Conservation (phyloP, 2,329 filamentous ascomycete species). For the Aspergillus cejpii region DNA sequence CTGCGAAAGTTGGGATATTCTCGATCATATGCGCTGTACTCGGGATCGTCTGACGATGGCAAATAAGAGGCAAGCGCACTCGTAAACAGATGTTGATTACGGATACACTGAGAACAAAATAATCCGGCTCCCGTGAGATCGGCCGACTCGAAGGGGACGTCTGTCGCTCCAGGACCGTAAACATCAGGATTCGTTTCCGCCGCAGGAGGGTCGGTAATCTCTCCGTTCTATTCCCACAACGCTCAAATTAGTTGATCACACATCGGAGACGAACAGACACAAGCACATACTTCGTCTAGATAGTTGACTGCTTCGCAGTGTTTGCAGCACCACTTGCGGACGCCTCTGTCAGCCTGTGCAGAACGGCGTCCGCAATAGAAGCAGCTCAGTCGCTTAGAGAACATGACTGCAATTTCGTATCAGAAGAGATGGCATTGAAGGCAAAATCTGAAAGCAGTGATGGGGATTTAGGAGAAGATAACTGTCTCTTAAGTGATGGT, state of each 20-base stretch:
- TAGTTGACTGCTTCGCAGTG: conserved; percentile 83
- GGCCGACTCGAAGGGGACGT: conserved; percentile 42
- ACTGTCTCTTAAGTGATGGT: conserved; percentile 1
- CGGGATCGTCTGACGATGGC: conserved; percentile 57
- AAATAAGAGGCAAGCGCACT: conserved; percentile 74
- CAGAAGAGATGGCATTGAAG: conserved; percentile 11
- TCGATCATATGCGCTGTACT: conserved; percentile 62
- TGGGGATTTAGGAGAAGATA: background rate
- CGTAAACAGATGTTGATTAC: conserved; percentile 80
- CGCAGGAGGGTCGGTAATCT: conserved; percentile 80
- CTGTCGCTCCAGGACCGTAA: conserved; percentile 30
- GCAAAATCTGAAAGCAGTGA: conserved; percentile 9
- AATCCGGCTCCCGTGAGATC: conserved; percentile 37
- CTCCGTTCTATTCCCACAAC: conserved; percentile 57
- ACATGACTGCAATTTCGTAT: conserved; percentile 37
- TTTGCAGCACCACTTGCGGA: conserved; percentile 64
- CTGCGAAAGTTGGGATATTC: conserved; percentile 63
- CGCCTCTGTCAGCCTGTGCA: conserved; percentile 52
- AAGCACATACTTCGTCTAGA: conserved; percentile 65
- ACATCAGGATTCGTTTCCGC: conserved; percentile 46
- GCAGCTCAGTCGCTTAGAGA: conserved; percentile 54
- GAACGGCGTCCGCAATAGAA: conserved; percentile 77
- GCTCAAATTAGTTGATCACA: conserved; percentile 18
- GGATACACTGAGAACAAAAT: conserved; percentile 72
- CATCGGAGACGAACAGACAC: background rate